Conservation (phyloP, 768 basidiomycete species). For the Pulveroboletus sp. region DNA sequence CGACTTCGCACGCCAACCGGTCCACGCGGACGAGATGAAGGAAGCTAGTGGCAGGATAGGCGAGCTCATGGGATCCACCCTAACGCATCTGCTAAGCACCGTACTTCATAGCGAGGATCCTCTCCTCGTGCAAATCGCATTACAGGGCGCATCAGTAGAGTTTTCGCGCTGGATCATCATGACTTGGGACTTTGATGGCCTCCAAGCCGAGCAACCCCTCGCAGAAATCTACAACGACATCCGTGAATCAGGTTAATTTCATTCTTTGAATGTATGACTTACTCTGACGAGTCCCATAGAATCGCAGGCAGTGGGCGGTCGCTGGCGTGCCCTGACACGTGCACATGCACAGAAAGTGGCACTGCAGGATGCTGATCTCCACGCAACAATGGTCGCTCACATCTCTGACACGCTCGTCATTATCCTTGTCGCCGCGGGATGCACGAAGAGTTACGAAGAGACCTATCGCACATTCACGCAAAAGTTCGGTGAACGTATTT, state of each 20-base stretch:
- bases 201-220: constrained; percentile 27
- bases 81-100: constrained; percentile 23
- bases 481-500: constrained; percentile 34
- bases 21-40: constrained; percentile 22
- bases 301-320: constrained; percentile 48
- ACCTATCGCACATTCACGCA: constrained; percentile 29
- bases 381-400: constrained; percentile 40
- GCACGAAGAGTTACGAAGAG: constrained; percentile 32
- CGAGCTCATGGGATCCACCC: constrained; percentile 31
- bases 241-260: constrained; percentile 38
- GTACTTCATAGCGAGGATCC: constrained; percentile 30
- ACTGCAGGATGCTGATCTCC: constrained; percentile 30
- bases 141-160: constrained; percentile 32
- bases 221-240: constrained; percentile 38
- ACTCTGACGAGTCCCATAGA: constrained; percentile 31
- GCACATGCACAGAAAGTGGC: constrained; percentile 37
- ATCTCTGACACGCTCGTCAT: constrained; percentile 42
- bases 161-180: constrained; percentile 34
- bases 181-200: constrained; percentile 33
- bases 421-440: constrained; percentile 41
- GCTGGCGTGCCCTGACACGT: constrained; percentile 55
- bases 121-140: constrained; percentile 39
- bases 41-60: constrained; percentile 27
- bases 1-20: constrained; percentile 26
- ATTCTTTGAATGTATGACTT: background rate